Evolutionary conservation across 306 rosid species (phyloP).

Genomic region (Medicago arabica): DNA sequence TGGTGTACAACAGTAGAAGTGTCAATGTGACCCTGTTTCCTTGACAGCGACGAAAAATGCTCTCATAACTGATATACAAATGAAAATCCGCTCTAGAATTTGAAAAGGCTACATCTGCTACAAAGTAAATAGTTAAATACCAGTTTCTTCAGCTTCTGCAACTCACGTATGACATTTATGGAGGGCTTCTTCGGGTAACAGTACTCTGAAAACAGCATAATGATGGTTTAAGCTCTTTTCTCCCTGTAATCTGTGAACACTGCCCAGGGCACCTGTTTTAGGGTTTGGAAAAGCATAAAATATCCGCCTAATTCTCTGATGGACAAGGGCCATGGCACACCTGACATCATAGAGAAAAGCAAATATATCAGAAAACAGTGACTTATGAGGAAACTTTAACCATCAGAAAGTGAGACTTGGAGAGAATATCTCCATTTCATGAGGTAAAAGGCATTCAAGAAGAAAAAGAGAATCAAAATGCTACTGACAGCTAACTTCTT

Average conservation of each 20-base stretch:
- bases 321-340: constrained; percentile 99
- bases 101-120: constrained; percentile 5
- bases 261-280: constrained; percentile 80
- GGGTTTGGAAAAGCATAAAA: constrained; percentile 87
- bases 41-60: neutral
- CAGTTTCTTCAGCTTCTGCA: constrained; percentile 31
- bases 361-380: constrained; percentile 33
- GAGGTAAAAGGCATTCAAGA: constrained; percentile 15
- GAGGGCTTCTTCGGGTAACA: constrained; percentile 60
- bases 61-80: neutral
- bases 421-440: constrained; percentile 23
- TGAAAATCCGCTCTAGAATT: constrained; percentile 15
- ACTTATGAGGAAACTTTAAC: neutral
- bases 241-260: constrained; percentile 83
- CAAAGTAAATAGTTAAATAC: neutral
- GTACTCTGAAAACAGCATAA: constrained; percentile 83
- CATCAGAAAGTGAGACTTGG: constrained; percentile 32
- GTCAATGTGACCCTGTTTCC: neutral
- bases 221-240: constrained; percentile 93
- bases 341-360: constrained; percentile 44
- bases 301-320: constrained; percentile 87
- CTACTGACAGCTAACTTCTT: constrained; percentile 7
- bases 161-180: constrained; percentile 39
- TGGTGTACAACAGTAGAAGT: neutral
- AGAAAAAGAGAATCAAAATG: constrained; percentile 36